Percentiles rank a stretch among this genome's conserved stretches.
phyloP scores from a whole-genome alignment of 2,329 filamentous ascomycete species.

The Penicillium sp. region DNA sequence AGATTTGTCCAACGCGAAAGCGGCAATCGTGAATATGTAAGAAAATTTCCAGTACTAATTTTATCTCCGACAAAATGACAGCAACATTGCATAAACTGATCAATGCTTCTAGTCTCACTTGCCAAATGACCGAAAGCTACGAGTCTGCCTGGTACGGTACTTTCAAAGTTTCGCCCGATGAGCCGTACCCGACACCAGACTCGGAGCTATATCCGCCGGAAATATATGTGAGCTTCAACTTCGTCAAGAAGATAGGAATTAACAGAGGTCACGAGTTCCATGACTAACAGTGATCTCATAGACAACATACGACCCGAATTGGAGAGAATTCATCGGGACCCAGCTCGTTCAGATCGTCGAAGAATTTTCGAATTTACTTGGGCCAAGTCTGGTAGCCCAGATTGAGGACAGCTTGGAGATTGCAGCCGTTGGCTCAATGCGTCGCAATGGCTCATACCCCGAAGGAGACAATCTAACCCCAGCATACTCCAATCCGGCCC shows the following conservation, averaged over 20 bases:
- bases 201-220: constrained; percentile 52
- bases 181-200: constrained; percentile 57
- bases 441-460: constrained; percentile 46
- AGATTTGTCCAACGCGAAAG: constrained; percentile 57
- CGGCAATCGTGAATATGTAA: constrained; percentile 61
- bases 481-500: constrained; percentile 47
- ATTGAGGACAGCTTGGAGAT: constrained; percentile 45
- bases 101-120: constrained; percentile 3
- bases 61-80: constrained; percentile 8
- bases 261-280: too few relatives aligned
- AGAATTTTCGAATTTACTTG: constrained; percentile 50
- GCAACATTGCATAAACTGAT: constrained; percentile 38
- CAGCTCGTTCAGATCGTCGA: constrained; percentile 63
- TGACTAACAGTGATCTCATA: constrained; percentile 48
- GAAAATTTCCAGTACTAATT: constrained; percentile 50
- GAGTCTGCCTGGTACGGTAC: constrained; percentile 52
- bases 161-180: constrained; percentile 46
- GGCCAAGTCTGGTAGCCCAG: constrained; percentile 30
- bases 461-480: constrained; percentile 45
- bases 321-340: constrained; percentile 66
- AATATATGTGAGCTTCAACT: constrained; percentile 19
- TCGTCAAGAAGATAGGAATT: too few relatives aligned
- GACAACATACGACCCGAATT: constrained; percentile 66
- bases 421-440: constrained; percentile 46
- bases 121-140: constrained; percentile 16